Percentiles rank a stretch among this genome's conserved stretches.
Conservation (phyloP, 2,329 filamentous ascomycete genomes). For the Aspergillus unguis region DNA sequence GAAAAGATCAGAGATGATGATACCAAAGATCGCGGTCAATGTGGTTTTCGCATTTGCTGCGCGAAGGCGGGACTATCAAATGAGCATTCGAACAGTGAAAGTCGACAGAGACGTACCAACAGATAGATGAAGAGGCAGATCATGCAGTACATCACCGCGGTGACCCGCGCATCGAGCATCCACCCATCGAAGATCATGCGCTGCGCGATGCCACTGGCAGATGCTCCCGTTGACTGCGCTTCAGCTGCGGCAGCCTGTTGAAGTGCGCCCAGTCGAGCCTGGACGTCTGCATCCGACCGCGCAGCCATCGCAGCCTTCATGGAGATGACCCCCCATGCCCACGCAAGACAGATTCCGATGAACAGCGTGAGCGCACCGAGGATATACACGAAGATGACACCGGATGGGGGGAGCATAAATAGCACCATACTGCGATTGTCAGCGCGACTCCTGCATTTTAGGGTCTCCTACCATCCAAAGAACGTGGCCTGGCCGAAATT, state of each 20-base stretch:
- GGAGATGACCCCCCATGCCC: conserved; percentile 50
- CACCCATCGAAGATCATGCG: conserved; percentile 44
- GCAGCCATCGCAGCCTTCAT: conserved; percentile 50
- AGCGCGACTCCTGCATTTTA: neutral
- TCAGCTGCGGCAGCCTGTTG: conserved; percentile 25
- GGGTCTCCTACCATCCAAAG: conserved; percentile 29
- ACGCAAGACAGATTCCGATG: conserved; percentile 47
- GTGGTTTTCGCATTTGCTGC: conserved; percentile 47
- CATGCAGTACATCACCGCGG: conserved; percentile 36
- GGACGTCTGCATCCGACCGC: conserved; percentile 39
- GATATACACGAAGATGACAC: conserved; percentile 48
- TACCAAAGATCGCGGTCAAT: conserved; percentile 47
- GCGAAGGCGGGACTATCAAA: conserved; percentile 40
- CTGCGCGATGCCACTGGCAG: conserved; percentile 28
- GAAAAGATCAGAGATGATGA: conserved; percentile 48
- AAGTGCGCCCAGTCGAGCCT: conserved; percentile 33
- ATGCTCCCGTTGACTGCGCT: conserved; percentile 31
- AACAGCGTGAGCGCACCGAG: conserved; percentile 44
- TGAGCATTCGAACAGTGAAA: neutral
- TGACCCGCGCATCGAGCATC: conserved; percentile 49
- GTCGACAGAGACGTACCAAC: conserved; percentile 19
- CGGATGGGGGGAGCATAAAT: conserved; percentile 46
- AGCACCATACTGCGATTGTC: conserved; percentile 32
- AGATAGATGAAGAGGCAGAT: conserved; percentile 47
- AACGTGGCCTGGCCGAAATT: conserved; percentile 47